Evolutionary conservation across 768 basidiomycete genomes (phyloP).

Genomic region (Calocybe cyanea): DNA sequence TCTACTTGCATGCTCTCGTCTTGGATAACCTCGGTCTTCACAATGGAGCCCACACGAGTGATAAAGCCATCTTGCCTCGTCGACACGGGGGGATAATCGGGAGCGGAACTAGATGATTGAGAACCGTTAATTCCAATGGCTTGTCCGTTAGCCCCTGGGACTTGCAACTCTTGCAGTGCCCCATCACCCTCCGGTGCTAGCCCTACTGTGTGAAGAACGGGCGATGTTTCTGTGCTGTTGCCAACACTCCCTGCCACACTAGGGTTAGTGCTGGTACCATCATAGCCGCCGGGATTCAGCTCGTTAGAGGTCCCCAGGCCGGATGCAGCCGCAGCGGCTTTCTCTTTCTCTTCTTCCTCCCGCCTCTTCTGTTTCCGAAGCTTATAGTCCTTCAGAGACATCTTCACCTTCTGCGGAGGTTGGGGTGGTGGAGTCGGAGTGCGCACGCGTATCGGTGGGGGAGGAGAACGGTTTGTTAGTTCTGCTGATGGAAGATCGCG

Average conservation of each 20-base stretch:
- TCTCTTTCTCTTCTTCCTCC: constrained; percentile 34
- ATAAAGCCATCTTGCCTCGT: too few species aligned
- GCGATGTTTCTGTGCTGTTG: constrained; percentile 11
- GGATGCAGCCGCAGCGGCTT: constrained; percentile 3
- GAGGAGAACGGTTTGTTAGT: background rate
- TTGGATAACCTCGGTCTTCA: too few species aligned
- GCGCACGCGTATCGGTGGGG: background rate
- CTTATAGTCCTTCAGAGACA: constrained; percentile 58
- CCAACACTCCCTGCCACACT: too few species aligned
- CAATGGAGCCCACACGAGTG: too few species aligned
- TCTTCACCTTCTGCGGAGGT: constrained; percentile 43
- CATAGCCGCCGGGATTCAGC: too few species aligned
- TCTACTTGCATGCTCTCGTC: too few species aligned
- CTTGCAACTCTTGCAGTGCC: background rate
- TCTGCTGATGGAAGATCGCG: background rate
- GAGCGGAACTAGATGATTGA: too few species aligned
- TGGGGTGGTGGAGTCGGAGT: background rate
- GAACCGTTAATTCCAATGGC: too few species aligned
- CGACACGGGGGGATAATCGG: too few species aligned
- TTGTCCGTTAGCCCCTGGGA: too few species aligned
- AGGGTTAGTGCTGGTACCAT: too few species aligned
- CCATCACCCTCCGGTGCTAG: constrained; percentile 1
- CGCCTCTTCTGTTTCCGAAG: constrained; percentile 50
- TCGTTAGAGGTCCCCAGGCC: background rate
- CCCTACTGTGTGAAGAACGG: background rate